Evolutionary conservation across 495 filamentous ascomycete species (phyloP), one percentile per base, ranked within the genome.

Genomic region (Tuber microsphaerosporum): DNA sequence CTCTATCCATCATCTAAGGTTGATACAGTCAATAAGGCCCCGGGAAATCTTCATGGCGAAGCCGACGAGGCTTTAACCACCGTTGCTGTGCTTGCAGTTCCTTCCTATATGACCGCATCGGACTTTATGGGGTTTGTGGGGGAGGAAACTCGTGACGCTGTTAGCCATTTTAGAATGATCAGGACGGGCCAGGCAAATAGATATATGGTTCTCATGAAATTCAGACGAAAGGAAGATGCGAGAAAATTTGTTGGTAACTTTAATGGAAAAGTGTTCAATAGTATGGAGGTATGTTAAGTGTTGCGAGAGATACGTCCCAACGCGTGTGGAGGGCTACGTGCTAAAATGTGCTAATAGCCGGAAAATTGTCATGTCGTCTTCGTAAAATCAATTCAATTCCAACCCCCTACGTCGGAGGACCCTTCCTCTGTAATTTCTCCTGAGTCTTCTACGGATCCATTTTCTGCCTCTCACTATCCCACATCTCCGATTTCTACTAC

Each of bases 181-280:
- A 89, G 92, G 86, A 98, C 95, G 6, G 91, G 91, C 71, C 86
- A 91, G 73, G 89, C 91, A 80, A 97, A 94, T 83, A 89, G 94
- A 81, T 99, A 98, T 85, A 92, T 99, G 89, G 95, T 97, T 70
- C 86, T 99, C 75, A 94, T 99, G 91, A 98, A 97, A 85, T 97
- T 98, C 83, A 86, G 93, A 70, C 90, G 90, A 79, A 87, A 88
- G 68, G 88, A 87, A 80, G 89, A 88, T 76, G 95, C 95, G 16
- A 90, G 85, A 78, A 86, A 89, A 42, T 99, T 94, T 90, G 90
- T 93, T 80, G 90, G 86, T 77, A 90, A 92, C 79, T 97, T 94
- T 88, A 95, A 98, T 86, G 95, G 95, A 71, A 96, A 94, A 85
- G 89, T 93, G 2, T 99, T 97, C 81, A 95, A 97, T 82, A 92